Percentiles rank a stretch among this genome's conserved stretches.
These are phyloP conservation scores for Linnemannia exigua DNA, from an alignment of 192 early-diverging fungal genomes.

Conservation along the genomic window DNA sequence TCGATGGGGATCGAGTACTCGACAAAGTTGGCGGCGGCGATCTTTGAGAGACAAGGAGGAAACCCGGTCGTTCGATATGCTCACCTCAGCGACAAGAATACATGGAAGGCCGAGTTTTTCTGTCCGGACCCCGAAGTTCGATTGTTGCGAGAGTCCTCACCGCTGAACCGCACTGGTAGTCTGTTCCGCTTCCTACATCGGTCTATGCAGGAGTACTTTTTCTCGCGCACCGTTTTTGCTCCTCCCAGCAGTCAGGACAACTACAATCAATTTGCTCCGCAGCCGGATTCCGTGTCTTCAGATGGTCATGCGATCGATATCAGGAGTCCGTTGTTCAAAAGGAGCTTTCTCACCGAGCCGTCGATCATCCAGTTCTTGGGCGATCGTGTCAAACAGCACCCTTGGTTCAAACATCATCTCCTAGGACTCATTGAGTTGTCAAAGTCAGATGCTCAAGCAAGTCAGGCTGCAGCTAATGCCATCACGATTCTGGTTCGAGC, in stretches of 20 bases:
- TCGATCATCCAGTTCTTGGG: not conserved
- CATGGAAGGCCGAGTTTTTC: not conserved
- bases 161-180: not conserved
- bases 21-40: not conserved
- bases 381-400: not conserved
- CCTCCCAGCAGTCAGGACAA: not conserved
- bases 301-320: not conserved
- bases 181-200: not conserved
- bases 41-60: not conserved
- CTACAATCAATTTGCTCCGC: not conserved
- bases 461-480: not conserved
- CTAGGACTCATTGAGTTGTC: not conserved
- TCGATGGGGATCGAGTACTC: not conserved
- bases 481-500: not conserved
- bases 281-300: too few species aligned
- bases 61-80: not conserved
- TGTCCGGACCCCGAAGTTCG: not conserved
- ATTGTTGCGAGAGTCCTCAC: not conserved
- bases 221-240: not conserved
- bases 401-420: not conserved
- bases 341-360: not conserved
- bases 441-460: not conserved
- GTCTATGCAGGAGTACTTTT: not conserved
- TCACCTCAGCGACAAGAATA: not conserved
- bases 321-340: not conserved